Conservation (phyloP, 352 stramenopile species). For the Globisporangium echinulatum region DNA sequence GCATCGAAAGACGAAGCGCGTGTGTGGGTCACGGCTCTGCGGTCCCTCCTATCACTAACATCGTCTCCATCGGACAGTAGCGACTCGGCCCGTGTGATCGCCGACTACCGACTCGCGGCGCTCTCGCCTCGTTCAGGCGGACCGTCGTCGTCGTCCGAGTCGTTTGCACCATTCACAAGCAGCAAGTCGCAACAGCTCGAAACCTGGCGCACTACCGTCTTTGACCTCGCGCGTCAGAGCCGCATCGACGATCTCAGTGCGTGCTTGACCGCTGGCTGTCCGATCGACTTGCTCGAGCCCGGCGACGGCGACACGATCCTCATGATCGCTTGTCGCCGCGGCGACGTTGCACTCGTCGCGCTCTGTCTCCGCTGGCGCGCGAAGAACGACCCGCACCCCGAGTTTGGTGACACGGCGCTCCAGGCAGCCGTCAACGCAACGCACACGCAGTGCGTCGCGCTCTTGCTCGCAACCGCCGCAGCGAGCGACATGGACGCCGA, state of each 20-base stretch:
- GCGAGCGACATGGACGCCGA: constrained; percentile 84
- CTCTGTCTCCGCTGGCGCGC: constrained; percentile 66
- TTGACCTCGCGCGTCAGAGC: constrained; percentile 42
- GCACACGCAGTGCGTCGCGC: constrained; percentile 47
- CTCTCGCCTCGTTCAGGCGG: constrained; percentile 18
- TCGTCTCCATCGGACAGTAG: constrained; percentile 11
- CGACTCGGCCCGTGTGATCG: constrained; percentile 32
- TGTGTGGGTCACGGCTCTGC: constrained; percentile 50
- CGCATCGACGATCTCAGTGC: constrained; percentile 32
- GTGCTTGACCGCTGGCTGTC: constrained; percentile 58
- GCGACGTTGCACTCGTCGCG: constrained; percentile 57
- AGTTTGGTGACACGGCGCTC: constrained; percentile 78
- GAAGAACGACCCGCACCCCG: constrained; percentile 82
- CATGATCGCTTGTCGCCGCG: constrained; percentile 65
- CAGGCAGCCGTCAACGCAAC: constrained; percentile 66
- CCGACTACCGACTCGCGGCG: constrained; percentile 39
- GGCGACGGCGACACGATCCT: constrained; percentile 71
- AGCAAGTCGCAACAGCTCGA: constrained; percentile 16
- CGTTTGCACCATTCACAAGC: not conserved
- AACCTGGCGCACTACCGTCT: constrained; percentile 54
- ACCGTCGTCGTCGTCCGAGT: not conserved
- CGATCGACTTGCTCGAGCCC: constrained; percentile 69
- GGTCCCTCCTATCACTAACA: constrained; percentile 19
- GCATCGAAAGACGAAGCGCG: constrained; percentile 73
- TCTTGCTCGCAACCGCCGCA: constrained; percentile 65